Evolutionary conservation across 371 early-diverging fungal species (phyloP).

Genomic region (Rhizomucor pusillus): DNA sequence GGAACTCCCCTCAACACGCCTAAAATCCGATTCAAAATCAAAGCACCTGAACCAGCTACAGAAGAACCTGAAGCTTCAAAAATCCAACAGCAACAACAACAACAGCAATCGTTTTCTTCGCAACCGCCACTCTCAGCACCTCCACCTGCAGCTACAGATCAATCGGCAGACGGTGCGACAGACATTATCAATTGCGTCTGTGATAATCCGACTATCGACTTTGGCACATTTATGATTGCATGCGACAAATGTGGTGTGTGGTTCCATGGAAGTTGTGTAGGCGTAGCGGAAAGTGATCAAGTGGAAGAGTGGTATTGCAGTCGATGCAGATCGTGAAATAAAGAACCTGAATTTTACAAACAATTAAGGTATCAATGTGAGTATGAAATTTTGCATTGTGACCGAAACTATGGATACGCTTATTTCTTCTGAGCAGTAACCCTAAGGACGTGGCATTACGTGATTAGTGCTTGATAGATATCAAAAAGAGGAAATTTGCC

Average conservation of each 20-base stretch:
- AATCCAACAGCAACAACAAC: constrained; percentile 1
- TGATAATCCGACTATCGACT: constrained; percentile 61
- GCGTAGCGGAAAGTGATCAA: constrained; percentile 50
- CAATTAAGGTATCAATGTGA: no score
- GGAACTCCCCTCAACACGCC: constrained; percentile 29
- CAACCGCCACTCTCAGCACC: neutral
- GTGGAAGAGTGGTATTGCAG: constrained; percentile 47
- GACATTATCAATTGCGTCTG: constrained; percentile 72
- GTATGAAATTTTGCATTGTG: no score
- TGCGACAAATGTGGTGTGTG: constrained; percentile 74
- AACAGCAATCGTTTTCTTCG: neutral
- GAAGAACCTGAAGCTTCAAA: neutral
- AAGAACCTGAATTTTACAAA: no score
- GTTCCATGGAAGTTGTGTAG: constrained; percentile 78
- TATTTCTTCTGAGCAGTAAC: no score
- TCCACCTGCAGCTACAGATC: neutral
- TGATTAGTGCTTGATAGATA: no score
- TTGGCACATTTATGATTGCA: constrained; percentile 78
- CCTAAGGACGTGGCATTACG: no score
- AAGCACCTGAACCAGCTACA: constrained; percentile 27
- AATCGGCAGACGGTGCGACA: neutral
- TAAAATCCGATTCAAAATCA: constrained; percentile 44
- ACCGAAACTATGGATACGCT: no score
- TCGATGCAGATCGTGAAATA: neutral
- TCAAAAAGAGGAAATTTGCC: no score